Conservation (phyloP, 352 stramenopile species). For the Pythium brachiatum region DNA sequence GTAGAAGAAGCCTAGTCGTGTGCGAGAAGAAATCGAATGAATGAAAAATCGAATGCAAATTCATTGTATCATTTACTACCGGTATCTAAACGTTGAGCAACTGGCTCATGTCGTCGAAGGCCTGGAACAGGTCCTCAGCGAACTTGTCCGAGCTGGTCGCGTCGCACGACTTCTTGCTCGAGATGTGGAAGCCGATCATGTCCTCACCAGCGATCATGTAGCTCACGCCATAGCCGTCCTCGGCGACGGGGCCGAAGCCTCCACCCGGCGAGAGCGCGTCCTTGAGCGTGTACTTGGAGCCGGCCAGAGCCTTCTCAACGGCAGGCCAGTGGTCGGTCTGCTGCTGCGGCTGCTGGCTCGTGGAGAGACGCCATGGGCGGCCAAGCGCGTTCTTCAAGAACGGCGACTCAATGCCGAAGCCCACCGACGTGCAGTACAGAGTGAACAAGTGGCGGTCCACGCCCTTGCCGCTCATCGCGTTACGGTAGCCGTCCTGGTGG, state of each 20-base stretch:
- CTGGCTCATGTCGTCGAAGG: conserved; percentile 79
- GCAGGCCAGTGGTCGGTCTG: conserved; percentile 82
- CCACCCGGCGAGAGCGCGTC: conserved; percentile 74
- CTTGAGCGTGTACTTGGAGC: conserved; percentile 50
- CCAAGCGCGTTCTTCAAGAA: conserved; percentile 87
- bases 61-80: conserved; percentile 2
- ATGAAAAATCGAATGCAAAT: conserved; percentile 4
- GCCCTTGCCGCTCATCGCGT: conserved; percentile 88
- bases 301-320: conserved; percentile 63
- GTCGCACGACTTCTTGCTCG: conserved; percentile 78
- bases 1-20: not conserved
- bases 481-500: conserved; percentile 92
- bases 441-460: conserved; percentile 97
- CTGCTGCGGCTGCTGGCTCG: conserved; percentile 88
- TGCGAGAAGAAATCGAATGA: not conserved
- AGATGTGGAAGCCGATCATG: conserved; percentile 91
- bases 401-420: conserved; percentile 82
- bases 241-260: conserved; percentile 87
- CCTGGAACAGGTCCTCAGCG: conserved; percentile 63
- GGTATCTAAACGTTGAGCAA: conserved; percentile 29
- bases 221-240: conserved; percentile 89
- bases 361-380: conserved; percentile 86
- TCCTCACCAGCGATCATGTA: conserved; percentile 90
- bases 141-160: conserved; percentile 84
- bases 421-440: conserved; percentile 89